A percentile compares a stretch with the other conserved stretches of the same genome.
Conservation (phyloP, 176 grass and related monocot species). For the Phoenix roebelenii region DNA sequence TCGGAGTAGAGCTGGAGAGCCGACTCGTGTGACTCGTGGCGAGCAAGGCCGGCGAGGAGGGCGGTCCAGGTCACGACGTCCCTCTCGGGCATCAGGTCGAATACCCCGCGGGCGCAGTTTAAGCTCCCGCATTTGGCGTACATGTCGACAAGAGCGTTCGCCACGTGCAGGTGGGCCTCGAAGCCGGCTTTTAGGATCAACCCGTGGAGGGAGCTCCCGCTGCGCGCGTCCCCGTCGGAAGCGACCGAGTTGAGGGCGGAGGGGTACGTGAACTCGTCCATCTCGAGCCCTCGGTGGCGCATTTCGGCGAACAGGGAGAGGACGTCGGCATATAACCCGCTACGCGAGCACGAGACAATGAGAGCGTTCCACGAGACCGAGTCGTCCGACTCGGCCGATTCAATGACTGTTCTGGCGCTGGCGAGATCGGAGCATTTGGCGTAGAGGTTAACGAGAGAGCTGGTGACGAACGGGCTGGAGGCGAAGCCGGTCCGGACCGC, state of each 20-base stretch:
- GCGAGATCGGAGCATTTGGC: slow-evolving; percentile 1
- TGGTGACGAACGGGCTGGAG: slow-evolving; percentile 13
- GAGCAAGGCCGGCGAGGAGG: slow-evolving; percentile 43
- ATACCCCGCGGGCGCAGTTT: slow-evolving; percentile 22
- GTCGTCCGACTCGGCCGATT: slow-evolving; percentile 4
- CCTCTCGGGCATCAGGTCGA: slow-evolving; percentile 42
- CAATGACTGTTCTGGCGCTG: neutral
- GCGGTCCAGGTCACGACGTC: slow-evolving; percentile 67
- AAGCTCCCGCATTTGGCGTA: slow-evolving; percentile 39
- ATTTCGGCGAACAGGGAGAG: slow-evolving; percentile 48
- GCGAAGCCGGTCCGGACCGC: slow-evolving; percentile 3
- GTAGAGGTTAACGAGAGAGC: slow-evolving; percentile 19
- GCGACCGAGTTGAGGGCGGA: slow-evolving; percentile 47
- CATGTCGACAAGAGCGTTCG: slow-evolving; percentile 52
- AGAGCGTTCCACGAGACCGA: slow-evolving; percentile 43
- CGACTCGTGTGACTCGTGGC: slow-evolving; percentile 20
- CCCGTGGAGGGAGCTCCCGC: slow-evolving; percentile 25
- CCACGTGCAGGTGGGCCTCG: slow-evolving; percentile 37
- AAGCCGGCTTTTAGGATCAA: slow-evolving; percentile 37
- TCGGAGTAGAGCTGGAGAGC: slow-evolving; percentile 15
- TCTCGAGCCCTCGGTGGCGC: slow-evolving; percentile 24
- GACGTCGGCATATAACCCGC: slow-evolving; percentile 22
- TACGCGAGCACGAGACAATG: slow-evolving; percentile 35
- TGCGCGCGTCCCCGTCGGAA: slow-evolving; percentile 7
- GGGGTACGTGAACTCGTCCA: slow-evolving; percentile 59